Conservation (phyloP, 306 rosid species). For the Vigna radiata region DNA sequence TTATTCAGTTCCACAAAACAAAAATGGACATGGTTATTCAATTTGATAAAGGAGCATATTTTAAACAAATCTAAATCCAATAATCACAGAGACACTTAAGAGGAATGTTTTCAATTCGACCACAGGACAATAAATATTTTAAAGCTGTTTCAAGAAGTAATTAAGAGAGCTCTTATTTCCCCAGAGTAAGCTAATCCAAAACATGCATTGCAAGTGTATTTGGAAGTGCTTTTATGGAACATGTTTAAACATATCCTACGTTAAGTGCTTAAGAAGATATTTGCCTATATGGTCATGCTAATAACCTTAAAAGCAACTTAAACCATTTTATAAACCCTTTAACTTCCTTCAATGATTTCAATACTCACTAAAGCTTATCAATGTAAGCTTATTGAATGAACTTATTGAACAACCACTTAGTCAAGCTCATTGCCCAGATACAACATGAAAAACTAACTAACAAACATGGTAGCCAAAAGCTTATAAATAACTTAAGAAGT, state of each 20-base stretch:
- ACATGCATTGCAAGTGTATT: neutral
- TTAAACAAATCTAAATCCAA: conserved; percentile 23
- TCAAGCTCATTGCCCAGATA: neutral
- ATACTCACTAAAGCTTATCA: neutral
- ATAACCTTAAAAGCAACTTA: neutral
- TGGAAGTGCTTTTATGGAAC: neutral
- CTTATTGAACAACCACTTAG: neutral
- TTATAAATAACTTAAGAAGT: neutral
- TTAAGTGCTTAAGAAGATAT: neutral
- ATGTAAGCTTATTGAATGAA: neutral
- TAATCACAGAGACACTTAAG: conserved; percentile 24
- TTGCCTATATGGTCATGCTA: no score
- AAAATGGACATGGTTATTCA: conserved; percentile 28
- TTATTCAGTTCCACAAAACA: conserved; percentile 20
- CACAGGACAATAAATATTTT: neutral
- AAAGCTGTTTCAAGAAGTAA: neutral
- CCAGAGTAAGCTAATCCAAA: neutral
- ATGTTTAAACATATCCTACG: neutral
- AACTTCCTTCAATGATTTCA: no score
- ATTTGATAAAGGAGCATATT: conserved; percentile 23
- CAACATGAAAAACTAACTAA: neutral
- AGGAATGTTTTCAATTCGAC: conserved; percentile 31
- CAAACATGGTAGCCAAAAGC: neutral
- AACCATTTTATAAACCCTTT: neutral
- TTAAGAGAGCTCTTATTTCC: neutral